phyloP scores from a whole-genome alignment of 73 alveolate genomes.

The Uronychia setigera region DNA sequence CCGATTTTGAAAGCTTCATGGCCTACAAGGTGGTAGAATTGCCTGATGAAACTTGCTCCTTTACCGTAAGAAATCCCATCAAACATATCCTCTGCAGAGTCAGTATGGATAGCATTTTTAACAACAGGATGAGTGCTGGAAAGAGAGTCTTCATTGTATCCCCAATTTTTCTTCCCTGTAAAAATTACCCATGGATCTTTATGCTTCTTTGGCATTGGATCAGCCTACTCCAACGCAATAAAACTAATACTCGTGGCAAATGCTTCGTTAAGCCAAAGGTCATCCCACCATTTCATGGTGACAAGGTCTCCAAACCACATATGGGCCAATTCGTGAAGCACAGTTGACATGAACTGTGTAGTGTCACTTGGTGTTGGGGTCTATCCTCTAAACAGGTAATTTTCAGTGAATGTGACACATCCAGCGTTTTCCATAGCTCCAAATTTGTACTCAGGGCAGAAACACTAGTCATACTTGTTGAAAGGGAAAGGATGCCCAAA shows the following conservation, averaged over 20 bases:
- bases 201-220: conserved; percentile 58
- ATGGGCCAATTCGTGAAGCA: conserved; percentile 98
- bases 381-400: conserved; percentile 88
- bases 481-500: conserved; percentile 92
- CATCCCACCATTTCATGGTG: conserved; percentile 99
- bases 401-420: conserved; percentile 94
- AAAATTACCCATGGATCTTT: conserved; percentile 86
- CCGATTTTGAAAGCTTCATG: conserved; percentile 85
- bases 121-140: conserved; percentile 97
- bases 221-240: conserved; percentile 75
- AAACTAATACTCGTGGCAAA: conserved; percentile 95
- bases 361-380: conserved; percentile 75
- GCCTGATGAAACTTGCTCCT: conserved; percentile 95
- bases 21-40: conserved; percentile 87
- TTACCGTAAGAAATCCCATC: conserved; percentile 97
- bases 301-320: conserved; percentile 99
- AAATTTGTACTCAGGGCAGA: conserved; percentile 94
- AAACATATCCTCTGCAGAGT: conserved; percentile 92
- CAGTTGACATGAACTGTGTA: conserved; percentile 77
- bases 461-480: conserved; percentile 94
- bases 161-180: conserved; percentile 89
- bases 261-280: conserved; percentile 98
- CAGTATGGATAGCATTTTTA: conserved; percentile 87
- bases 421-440: conserved; percentile 99
- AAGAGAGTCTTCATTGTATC: conserved; percentile 85